A percentile compares a stretch with the other conserved stretches of the same genome.
These are phyloP conservation scores for Kwoniella sp. DNA, from an alignment of 768 basidiomycete species.

Conservation along the genomic window DNA sequence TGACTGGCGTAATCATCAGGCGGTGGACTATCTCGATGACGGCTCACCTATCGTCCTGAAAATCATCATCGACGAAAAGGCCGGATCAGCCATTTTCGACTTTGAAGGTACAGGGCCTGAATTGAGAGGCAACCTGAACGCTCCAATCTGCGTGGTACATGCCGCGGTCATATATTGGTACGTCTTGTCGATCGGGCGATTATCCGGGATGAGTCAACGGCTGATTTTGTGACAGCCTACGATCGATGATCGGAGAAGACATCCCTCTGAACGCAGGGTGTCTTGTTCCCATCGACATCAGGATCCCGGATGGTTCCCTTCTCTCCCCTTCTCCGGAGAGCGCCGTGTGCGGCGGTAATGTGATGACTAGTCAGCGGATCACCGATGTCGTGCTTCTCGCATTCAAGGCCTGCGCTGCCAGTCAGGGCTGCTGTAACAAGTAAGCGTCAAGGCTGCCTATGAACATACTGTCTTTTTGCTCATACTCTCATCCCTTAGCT, in stretches of 20 bases:
- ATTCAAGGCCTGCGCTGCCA: slow-evolving; percentile 47
- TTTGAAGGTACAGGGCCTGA: slow-evolving; percentile 62
- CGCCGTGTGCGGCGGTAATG: slow-evolving; percentile 46
- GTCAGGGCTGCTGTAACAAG: slow-evolving; percentile 46
- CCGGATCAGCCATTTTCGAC: slow-evolving; percentile 80
- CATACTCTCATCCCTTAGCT: slow-evolving; percentile 66
- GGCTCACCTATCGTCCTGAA: slow-evolving; percentile 59
- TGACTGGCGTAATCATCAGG: slow-evolving; percentile 50
- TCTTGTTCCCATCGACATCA: slow-evolving; percentile 66
- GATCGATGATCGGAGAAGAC: slow-evolving; percentile 55
- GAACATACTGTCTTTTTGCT: neutral
- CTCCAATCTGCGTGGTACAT: slow-evolving; percentile 38
- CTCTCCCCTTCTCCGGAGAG: slow-evolving; percentile 41
- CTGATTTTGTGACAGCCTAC: slow-evolving; percentile 11
- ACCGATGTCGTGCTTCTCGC: slow-evolving; percentile 49
- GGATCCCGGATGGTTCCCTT: slow-evolving; percentile 38
- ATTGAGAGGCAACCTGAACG: slow-evolving; percentile 55
- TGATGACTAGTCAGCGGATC: slow-evolving; percentile 45
- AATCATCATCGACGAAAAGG: slow-evolving; percentile 73
- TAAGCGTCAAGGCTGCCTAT: no score
- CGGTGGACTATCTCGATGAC: slow-evolving; percentile 68
- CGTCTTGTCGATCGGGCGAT: neutral
- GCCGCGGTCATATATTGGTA: slow-evolving; percentile 52
- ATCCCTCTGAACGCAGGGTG: slow-evolving; percentile 95
- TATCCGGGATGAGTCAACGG: neutral